Base-by-base conservation (phyloP, 495 filamentous ascomycete genomes). In the Darksidea phi region DNA sequence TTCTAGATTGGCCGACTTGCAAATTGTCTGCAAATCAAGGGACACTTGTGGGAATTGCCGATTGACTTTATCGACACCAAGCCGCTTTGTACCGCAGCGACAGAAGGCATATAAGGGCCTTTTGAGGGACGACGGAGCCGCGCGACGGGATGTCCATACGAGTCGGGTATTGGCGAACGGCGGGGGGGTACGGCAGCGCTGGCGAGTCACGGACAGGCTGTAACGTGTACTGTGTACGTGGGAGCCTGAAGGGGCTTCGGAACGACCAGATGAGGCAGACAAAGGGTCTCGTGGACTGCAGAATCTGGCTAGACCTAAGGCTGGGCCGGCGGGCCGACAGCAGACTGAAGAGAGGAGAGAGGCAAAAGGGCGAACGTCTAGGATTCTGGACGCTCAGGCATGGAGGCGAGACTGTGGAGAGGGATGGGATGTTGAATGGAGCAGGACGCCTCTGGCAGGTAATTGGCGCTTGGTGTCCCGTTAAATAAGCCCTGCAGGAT, bases 271-370 rank as follows among this genome's bases (percentile, higher is more conserved):
- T 37, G 36, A 28, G 21, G 50, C 26, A 6, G 11, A 28, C 15
- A 26, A 26, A 34, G 49, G 58, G 49, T 61, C 49, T 46, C 49
- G 58, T 54, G 58, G 20, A 26, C 13, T 48, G 58, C 58, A 54
- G 26, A 38, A 37, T 48, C 48, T 38, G 58, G 50, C 50, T 54
- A 23, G 50, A 43, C 15, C 41, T 6, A 43, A 43, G 25, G 48
- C 24, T 37, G n/a, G 26, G 20, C 50, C 50, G 36, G 37, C 37
- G 32, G 17, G 32, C 20, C 23, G 17, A 10, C 37, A n/a, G 50
- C 50, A 10, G 25, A 28, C 28, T 28, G 50, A 28, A 15, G 13
- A 21, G 48, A 52, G 48, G 15, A n/a, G 21, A 52, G 32, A 38
- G 37, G 50, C 26, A 54, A 37, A 21, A 54, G n/a, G 50, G 11